A percentile compares a stretch with the other conserved stretches of the same genome.
Conservation (phyloP, 495 filamentous ascomycete species). For the Neurospora sp. region DNA sequence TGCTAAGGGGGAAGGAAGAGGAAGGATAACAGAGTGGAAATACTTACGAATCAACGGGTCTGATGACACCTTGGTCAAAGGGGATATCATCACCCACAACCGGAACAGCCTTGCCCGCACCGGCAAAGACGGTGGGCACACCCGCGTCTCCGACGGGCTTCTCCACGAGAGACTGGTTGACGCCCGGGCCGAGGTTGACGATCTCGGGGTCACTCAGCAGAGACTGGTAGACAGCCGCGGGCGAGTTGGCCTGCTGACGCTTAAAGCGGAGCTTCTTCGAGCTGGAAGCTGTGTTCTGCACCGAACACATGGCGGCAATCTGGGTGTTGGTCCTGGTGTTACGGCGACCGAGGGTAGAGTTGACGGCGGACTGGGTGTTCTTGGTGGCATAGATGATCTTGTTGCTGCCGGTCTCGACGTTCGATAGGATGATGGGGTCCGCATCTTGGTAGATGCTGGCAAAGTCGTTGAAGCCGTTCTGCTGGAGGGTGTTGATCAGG, state of each 20-base stretch:
- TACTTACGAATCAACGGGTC: constrained; percentile 21
- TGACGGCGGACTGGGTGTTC: not conserved
- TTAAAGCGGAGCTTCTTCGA: not conserved
- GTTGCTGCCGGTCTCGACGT: not conserved
- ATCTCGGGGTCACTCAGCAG: not conserved
- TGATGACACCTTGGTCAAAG: constrained; percentile 24
- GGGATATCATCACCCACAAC: constrained; percentile 22
- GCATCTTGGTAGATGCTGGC: not conserved
- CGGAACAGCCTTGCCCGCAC: constrained; percentile 22
- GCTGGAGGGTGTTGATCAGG: not conserved
- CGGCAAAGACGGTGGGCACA: constrained; percentile 13
- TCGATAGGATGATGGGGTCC: not conserved
- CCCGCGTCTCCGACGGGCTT: not conserved
- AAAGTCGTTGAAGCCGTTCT: not conserved
- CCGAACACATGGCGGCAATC: not conserved
- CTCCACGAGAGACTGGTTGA: not conserved
- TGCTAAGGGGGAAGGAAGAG: not conserved
- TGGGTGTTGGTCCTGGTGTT: not conserved
- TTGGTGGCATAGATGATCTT: not conserved
- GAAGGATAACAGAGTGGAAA: no score
- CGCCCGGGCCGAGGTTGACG: not conserved
- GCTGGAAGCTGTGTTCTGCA: not conserved
- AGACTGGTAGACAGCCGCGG: not conserved
- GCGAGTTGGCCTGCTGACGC: not conserved
- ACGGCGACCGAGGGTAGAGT: not conserved